Percentiles rank a stretch among this genome's conserved stretches.
Conservation (phyloP, 179 eudicot species). For the Spergularia azorica region DNA sequence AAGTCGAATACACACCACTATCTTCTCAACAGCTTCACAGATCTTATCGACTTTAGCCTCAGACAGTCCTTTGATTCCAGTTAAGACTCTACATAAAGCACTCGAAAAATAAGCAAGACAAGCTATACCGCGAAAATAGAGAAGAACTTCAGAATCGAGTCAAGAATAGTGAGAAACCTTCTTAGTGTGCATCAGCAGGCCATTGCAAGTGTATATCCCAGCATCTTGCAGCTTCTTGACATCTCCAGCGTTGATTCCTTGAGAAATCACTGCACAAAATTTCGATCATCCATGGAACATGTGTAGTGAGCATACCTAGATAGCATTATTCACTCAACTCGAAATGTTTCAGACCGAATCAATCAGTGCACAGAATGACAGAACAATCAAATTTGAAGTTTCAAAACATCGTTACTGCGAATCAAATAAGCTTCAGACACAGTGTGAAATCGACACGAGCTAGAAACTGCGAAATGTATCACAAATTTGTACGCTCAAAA, state of each 20-base stretch:
- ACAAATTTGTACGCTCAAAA: too few relatives aligned
- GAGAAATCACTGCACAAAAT: constrained; percentile 56
- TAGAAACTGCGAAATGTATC: not conserved
- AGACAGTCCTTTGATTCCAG: constrained; percentile 95
- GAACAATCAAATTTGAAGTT: not conserved
- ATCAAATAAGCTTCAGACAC: not conserved
- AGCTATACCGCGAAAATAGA: not conserved
- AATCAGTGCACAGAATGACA: too few relatives aligned
- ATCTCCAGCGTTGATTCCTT: constrained; percentile 98
- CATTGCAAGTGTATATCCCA: constrained; percentile 95
- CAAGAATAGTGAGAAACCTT: constrained; percentile 47
- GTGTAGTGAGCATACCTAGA: not conserved
- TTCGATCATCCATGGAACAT: not conserved
- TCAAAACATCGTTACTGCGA: too few relatives aligned
- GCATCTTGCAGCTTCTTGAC: constrained; percentile 99
- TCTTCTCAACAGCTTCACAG: constrained; percentile 96
- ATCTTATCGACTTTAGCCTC: constrained; percentile 98
- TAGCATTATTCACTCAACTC: not conserved
- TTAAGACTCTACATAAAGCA: constrained; percentile 55
- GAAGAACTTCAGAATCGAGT: not conserved
- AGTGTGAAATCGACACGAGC: not conserved
- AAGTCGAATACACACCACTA: constrained; percentile 54
- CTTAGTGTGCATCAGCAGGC: constrained; percentile 98
- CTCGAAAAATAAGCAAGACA: not conserved
- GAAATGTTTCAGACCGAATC: not conserved